Conservation (phyloP, 306 rosid genomes). For the cucumber (Cucumis sativus) region DNA sequence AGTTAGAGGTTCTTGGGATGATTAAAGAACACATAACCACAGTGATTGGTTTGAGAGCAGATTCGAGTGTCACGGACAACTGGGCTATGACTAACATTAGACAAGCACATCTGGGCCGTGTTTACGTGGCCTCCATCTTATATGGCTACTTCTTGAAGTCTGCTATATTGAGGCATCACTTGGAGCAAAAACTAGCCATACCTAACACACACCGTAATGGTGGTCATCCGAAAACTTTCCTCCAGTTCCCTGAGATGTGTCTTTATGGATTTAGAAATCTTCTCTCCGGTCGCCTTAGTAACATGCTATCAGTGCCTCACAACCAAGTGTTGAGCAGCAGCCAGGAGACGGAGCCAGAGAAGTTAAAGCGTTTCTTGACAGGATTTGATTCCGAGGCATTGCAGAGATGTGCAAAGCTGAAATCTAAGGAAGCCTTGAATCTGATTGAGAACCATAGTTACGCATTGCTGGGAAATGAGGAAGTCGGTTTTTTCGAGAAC, state of each 20-base stretch:
- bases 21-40: constrained; percentile 64
- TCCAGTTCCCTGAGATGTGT: constrained; percentile 26
- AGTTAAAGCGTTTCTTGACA: constrained; percentile 49
- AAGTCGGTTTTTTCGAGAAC: constrained; percentile 23
- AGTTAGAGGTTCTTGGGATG: constrained; percentile 62
- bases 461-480: constrained; percentile 53
- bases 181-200: constrained; percentile 41
- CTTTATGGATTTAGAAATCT: constrained; percentile 31
- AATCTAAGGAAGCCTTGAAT: constrained; percentile 62
- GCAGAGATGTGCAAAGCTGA: constrained; percentile 69
- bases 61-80: constrained; percentile 63
- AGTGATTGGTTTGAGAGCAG: constrained; percentile 70
- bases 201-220: constrained; percentile 33
- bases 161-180: constrained; percentile 49
- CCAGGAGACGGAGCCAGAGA: constrained; percentile 31
- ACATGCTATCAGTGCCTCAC: constrained; percentile 17
- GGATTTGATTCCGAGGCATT: constrained; percentile 58
- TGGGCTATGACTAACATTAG: constrained; percentile 73
- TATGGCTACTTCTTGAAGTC: constrained; percentile 89
- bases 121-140: constrained; percentile 69
- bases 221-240: constrained; percentile 25
- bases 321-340: constrained; percentile 16
- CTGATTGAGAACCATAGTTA: constrained; percentile 55
- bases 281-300: constrained; percentile 27
- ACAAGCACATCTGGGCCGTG: constrained; percentile 36